Base-by-base conservation (phyloP, 1,284 basidiomycete species). In the Acaromyces ingoldii region DNA sequence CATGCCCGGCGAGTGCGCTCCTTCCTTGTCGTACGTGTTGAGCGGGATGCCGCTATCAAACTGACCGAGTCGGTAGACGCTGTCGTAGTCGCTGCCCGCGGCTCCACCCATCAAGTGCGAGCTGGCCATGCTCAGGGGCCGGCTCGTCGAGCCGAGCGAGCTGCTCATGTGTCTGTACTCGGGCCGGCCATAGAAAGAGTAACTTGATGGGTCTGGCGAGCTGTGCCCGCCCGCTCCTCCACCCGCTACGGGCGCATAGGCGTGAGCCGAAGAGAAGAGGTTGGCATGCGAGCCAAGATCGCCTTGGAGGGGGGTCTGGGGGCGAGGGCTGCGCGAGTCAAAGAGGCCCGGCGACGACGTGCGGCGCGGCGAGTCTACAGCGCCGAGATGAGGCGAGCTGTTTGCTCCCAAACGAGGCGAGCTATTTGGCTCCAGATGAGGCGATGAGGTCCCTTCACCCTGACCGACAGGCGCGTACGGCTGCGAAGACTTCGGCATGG, bases 1-100 rank as follows among this genome's bases (percentile, higher is more conserved):
- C 22, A 10, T 17, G 21, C 25, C 15, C 4, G 15, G 17, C 13
- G 47, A 13, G 24, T 13, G 19, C 13, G n/a, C 10, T 25, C 19
- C 15, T 21, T 42, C 31, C 31, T 51, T 31, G 10, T 57, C 56
- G 41, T 56, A 50, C 24, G 49, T 46, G 1, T 59, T 53, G 25
- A 31, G 44, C 30, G 54, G 52, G 43, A 24, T 53, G 34, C 43
- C 44, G 9, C 53, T 43, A 0, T 55, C 57, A 33, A 55, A 52
- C 17, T 58, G 40, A 51, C 52, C 57, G 22, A 66, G 63, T 42
- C 59, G 62, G 38, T 66, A 60, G 41, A 58, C 54, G 17, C 62
- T 62, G 33, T 64, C 64, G 33, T 66, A 66, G 38, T 66, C 64
- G 46, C 52, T 62, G 21, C 51, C 51, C 1, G 54, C 55, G n/a